phyloP scores from a whole-genome alignment of 768 basidiomycete genomes.

The Leccinum boreale region DNA sequence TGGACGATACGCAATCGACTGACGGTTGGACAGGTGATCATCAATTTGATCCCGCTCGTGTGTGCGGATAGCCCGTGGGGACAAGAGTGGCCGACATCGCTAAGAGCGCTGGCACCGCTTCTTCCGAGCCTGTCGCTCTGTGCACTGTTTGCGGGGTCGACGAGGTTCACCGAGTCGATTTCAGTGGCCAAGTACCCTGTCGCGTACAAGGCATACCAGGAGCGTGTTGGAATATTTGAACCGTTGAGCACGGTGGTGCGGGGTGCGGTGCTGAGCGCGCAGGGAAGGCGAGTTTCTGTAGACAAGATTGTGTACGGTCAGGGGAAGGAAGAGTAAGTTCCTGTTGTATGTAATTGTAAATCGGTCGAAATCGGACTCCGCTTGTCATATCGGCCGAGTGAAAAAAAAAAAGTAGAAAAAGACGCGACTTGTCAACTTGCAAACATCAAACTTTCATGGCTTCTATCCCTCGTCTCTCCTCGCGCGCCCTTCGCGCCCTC shows the following conservation, averaged over 20 bases:
- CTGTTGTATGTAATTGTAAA: neutral
- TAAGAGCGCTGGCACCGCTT: conserved; percentile 36
- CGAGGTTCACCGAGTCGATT: conserved; percentile 78
- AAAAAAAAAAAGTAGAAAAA: conserved; percentile 10
- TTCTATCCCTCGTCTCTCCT: conserved; percentile 57
- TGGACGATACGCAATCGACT: neutral
- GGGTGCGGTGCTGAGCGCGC: conserved; percentile 37
- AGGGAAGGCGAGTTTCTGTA: conserved; percentile 35
- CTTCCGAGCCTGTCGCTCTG: conserved; percentile 61
- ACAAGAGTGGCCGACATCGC: conserved; percentile 23
- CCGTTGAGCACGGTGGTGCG: conserved; percentile 46
- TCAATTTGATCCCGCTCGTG: conserved; percentile 64
- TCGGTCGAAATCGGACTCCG: conserved; percentile 15
- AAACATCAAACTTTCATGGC: conserved; percentile 45
- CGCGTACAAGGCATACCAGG: conserved; percentile 68
- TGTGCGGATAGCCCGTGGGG: conserved; percentile 33
- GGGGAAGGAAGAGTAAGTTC: conserved; percentile 20
- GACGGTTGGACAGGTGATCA: conserved; percentile 48
- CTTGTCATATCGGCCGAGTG: conserved; percentile 10
- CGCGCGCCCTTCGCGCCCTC: conserved; percentile 59
- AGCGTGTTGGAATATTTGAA: conserved; percentile 79
- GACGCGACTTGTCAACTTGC: neutral
- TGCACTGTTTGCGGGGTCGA: conserved; percentile 73
- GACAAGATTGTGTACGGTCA: conserved; percentile 46
- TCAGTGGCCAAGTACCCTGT: conserved; percentile 68